Evolutionary conservation across 2,329 filamentous ascomycete species (phyloP).

Genomic region (Massarina eburnea): DNA sequence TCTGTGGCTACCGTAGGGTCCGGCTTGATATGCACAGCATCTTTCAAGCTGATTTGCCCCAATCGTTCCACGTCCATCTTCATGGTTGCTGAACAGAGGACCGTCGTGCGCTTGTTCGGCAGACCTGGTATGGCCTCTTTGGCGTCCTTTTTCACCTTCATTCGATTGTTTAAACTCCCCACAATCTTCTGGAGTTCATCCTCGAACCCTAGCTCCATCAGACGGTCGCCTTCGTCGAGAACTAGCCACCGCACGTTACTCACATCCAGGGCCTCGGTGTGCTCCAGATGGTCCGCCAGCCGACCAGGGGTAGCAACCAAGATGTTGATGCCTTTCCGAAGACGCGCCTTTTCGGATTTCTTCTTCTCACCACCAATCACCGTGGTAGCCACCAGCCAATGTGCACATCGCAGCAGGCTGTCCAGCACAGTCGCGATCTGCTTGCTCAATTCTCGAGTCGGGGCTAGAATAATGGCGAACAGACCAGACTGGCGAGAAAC

Average conservation of each 20-base stretch:
- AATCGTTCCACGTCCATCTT: slow-evolving; percentile 95
- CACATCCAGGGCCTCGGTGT: slow-evolving; percentile 86
- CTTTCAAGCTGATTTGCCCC: slow-evolving; percentile 91
- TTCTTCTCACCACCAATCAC: slow-evolving; percentile 74
- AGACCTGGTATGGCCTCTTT: slow-evolving; percentile 65
- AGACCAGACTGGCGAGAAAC: slow-evolving; percentile 84
- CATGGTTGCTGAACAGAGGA: slow-evolving; percentile 95
- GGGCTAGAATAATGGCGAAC: slow-evolving; percentile 91
- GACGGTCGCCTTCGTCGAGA: slow-evolving; percentile 91
- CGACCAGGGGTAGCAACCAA: slow-evolving; percentile 92
- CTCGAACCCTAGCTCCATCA: slow-evolving; percentile 98
- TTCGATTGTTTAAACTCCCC: slow-evolving; percentile 69
- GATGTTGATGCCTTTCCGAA: slow-evolving; percentile 94
- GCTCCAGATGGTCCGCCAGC: slow-evolving; percentile 86
- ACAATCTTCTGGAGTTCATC: slow-evolving; percentile 90
- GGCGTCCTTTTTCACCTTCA: slow-evolving; percentile 60
- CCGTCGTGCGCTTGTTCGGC: slow-evolving; percentile 75
- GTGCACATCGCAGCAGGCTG: slow-evolving; percentile 80
- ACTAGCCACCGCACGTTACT: slow-evolving; percentile 91
- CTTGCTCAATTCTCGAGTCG: slow-evolving; percentile 90
- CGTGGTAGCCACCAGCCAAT: slow-evolving; percentile 91
- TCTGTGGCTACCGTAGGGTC: slow-evolving; percentile 56
- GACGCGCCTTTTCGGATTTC: slow-evolving; percentile 84
- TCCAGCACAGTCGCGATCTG: slow-evolving; percentile 90
- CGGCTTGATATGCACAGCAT: slow-evolving; percentile 83